Evolutionary conservation across 495 filamentous ascomycete genomes (phyloP).

Genomic region (Penicillium goetzii): DNA sequence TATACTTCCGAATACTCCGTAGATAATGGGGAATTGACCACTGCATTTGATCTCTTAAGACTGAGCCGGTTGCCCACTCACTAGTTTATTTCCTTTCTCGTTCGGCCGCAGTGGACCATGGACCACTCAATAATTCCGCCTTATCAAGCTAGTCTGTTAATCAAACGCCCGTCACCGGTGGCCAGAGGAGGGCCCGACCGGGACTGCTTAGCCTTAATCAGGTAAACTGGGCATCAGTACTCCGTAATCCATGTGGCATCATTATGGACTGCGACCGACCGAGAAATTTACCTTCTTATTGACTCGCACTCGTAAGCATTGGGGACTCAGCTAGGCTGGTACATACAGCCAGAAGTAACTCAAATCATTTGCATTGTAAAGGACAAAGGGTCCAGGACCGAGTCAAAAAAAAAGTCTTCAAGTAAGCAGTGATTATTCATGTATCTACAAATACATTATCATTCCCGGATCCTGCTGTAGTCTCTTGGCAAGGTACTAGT

Average conservation of each 20-base stretch:
- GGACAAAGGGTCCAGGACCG: neutral
- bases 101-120: constrained; percentile 2
- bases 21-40: too few relatives aligned
- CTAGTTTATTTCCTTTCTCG: neutral
- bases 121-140: constrained; percentile 2
- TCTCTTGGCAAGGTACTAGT: neutral
- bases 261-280: neutral
- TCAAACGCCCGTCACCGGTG: constrained; percentile 3
- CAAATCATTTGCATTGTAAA: neutral
- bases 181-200: constrained; percentile 2
- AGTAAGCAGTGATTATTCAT: neutral
- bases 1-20: neutral
- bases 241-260: neutral
- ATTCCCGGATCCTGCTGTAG: neutral
- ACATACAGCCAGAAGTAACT: neutral
- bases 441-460: neutral
- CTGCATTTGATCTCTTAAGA: neutral
- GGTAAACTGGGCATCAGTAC: constrained; percentile 1
- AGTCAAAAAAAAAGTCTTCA: neutral
- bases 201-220: neutral
- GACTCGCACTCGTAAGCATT: neutral
- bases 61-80: neutral
- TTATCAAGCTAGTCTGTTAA: constrained; percentile 2
- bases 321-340: neutral
- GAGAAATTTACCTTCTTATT: constrained; percentile 2